phyloP scores from a whole-genome alignment of 257 asterid species.

The Solanum clarkiae region DNA sequence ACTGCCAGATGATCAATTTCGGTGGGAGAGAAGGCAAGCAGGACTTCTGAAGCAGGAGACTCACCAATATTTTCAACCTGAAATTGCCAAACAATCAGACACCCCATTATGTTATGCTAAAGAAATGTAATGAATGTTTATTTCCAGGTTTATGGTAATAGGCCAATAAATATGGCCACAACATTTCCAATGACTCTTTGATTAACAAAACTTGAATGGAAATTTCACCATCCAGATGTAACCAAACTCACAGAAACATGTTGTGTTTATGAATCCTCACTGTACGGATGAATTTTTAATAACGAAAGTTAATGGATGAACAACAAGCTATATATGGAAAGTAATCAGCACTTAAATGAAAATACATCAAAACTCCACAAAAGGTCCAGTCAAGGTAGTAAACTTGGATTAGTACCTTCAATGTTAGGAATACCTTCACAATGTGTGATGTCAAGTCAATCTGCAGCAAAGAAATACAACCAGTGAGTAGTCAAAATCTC shows the following conservation, averaged over 20 bases:
- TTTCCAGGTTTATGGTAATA: background rate
- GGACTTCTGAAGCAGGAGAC: slow-evolving; percentile 58
- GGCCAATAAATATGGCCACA: background rate
- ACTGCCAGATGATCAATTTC: slow-evolving; percentile 65
- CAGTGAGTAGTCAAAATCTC: background rate
- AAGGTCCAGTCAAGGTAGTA: background rate
- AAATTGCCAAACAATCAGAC: slow-evolving; percentile 2
- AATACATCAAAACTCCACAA: background rate
- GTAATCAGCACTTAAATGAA: background rate
- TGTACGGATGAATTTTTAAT: background rate
- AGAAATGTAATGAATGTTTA: background rate
- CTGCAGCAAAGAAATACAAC: slow-evolving; percentile 34
- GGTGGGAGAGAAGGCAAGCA: slow-evolving; percentile 66
- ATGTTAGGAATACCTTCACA: slow-evolving; percentile 69
- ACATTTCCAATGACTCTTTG: background rate
- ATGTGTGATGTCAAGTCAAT: slow-evolving; percentile 91
- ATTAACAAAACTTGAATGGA: background rate
- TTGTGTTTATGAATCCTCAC: background rate
- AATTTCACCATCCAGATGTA: background rate
- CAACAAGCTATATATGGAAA: background rate
- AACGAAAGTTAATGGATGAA: background rate
- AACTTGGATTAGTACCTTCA: slow-evolving; percentile 45
- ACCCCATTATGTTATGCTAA: background rate
- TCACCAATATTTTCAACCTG: slow-evolving; percentile 76
- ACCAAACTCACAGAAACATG: background rate